These are phyloP conservation scores for Mycena citricolor DNA, from an alignment of 1,284 basidiomycete species.

Conservation along the genomic window DNA sequence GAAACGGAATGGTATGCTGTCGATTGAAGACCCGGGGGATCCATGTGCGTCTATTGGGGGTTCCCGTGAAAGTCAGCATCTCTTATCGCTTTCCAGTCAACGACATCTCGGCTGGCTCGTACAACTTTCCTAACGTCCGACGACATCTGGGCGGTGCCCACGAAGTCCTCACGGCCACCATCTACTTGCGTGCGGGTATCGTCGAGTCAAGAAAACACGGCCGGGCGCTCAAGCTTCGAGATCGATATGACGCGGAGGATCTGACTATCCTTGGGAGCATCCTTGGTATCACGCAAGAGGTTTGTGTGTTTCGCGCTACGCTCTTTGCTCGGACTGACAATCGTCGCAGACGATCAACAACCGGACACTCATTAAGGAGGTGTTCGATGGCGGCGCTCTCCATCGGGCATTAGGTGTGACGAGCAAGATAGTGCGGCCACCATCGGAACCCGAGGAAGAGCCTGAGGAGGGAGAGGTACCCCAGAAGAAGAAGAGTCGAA, in stretches of 20 bases:
- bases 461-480: no score
- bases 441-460: no score
- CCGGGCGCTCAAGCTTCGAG: constrained; percentile 45
- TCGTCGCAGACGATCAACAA: constrained; percentile 65
- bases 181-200: constrained; percentile 57
- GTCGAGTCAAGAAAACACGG: constrained; percentile 54
- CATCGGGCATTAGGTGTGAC: constrained; percentile 62
- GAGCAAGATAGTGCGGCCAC: constrained; percentile 31
- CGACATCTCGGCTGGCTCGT: constrained; percentile 91
- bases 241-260: constrained; percentile 54
- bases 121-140: constrained; percentile 79
- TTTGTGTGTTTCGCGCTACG: constrained; percentile 34
- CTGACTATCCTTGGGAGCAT: constrained; percentile 81
- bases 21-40: constrained; percentile 96
- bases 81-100: constrained; percentile 57
- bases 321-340: constrained; percentile 14
- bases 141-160: constrained; percentile 85
- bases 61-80: constrained; percentile 9
- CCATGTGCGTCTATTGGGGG: constrained; percentile 54
- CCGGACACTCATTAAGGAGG: constrained; percentile 64
- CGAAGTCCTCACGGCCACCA: constrained; percentile 75
- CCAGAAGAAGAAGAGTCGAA: no score
- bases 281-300: constrained; percentile 82
- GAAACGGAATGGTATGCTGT: constrained; percentile 62
- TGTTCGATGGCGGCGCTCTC: constrained; percentile 62